Base-by-base conservation (phyloP, 805 yeast genomes). In the Kazachstania africana region DNA sequence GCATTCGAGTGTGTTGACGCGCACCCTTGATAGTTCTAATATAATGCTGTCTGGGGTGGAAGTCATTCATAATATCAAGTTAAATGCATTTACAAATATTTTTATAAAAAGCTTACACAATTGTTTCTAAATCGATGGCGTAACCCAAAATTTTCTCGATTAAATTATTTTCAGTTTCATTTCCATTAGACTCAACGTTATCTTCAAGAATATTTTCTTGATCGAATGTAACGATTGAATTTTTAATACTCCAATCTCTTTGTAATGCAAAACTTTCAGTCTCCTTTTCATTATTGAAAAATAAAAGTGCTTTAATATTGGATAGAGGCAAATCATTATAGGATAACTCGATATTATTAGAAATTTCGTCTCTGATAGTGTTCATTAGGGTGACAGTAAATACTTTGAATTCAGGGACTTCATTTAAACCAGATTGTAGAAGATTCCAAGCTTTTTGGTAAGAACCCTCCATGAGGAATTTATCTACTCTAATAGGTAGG, bases 401-500 rank as follows among this genome's bases (percentile, higher is more conserved):
- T 28, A 82, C 68, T 36, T 70, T 70, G 55, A 76, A 87, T 55
- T 91, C 97, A 36, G 75, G 71, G 42, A 77, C 74, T n/a, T n/a
- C n/a, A 27, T 47, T 53, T 32, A 39, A 43, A 6, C 53, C 61
- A 34, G 41, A 44, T 44, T 46, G 50, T 60, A 80, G 67, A 34
- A 81, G 67, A 44, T 72, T 77, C 79, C 91, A 81, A 28, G 87
- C 88, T 57, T 82, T 82, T 56, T 84, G 91, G 58, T 87, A 91
- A 42, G 88, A 80, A 26, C 98, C 98, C 60, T 91, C 97, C 78
- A 88, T 84, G 42, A 91, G 70, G 79, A 93, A 83, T 42, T 82
- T 76, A 55, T 91, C 97, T 45, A 91, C 74, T 44, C 76, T 75
- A 33, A 88, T 76, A 16, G 97, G 97, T 53, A 85, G 85, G 29